These are phyloP conservation scores for Umbilicus rupestris DNA, from an alignment of 164 flowering plant genomes.

Conservation along the genomic window DNA sequence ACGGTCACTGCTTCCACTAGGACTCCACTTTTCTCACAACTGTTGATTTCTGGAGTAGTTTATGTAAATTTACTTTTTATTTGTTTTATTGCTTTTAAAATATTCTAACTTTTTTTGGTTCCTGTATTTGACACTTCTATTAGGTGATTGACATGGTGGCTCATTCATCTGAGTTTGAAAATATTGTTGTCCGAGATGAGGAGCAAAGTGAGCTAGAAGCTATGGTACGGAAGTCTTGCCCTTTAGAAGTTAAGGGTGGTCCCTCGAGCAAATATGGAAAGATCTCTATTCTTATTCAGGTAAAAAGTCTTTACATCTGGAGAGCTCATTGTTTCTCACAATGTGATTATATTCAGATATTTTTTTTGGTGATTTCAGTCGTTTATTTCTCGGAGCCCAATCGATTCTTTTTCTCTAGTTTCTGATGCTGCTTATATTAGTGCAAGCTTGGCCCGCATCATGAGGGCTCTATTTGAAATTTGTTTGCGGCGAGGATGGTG, in stretches of 20 bases:
- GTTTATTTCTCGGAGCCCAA: constrained; percentile 84
- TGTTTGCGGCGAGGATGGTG: constrained; percentile 98
- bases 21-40: neutral
- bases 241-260: constrained; percentile 90
- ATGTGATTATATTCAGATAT: neutral
- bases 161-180: constrained; percentile 96
- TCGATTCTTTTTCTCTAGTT: constrained; percentile 74
- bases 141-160: constrained; percentile 97
- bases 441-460: constrained; percentile 98
- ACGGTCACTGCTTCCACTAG: neutral
- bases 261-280: constrained; percentile 92
- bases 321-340: neutral
- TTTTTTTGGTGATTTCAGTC: constrained; percentile 43
- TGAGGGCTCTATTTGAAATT: constrained; percentile 93
- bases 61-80: neutral
- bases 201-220: constrained; percentile 87
- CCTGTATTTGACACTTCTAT: neutral
- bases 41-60: neutral
- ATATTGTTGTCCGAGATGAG: constrained; percentile 94
- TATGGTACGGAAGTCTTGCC: constrained; percentile 62
- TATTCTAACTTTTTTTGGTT: neutral
- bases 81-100: neutral
- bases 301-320: constrained; percentile 10
- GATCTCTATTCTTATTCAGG: constrained; percentile 98
- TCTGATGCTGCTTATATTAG: constrained; percentile 98